Evolutionary conservation across 2,329 filamentous ascomycete species (phyloP).

Genomic region (Hypoxylon sp.): DNA sequence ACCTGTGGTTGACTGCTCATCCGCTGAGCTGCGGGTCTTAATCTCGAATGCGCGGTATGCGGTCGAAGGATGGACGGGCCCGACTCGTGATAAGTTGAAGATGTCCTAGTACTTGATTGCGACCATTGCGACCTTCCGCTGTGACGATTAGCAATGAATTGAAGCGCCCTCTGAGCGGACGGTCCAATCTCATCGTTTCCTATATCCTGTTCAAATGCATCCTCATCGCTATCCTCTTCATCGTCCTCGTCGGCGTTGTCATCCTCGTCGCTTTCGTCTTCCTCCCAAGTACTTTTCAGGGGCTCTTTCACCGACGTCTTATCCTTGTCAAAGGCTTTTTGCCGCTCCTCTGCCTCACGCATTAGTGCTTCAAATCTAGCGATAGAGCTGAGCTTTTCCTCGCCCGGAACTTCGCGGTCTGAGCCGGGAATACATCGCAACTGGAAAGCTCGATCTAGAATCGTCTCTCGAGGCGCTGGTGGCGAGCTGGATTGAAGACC

Average conservation of each 20-base stretch:
- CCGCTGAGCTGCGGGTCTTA: conserved; percentile 62
- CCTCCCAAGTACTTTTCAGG: conserved; percentile 66
- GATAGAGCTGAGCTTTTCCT: conserved; percentile 75
- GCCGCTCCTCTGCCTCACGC: conserved; percentile 70
- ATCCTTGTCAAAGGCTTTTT: conserved; percentile 59
- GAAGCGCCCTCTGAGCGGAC: conserved; percentile 64
- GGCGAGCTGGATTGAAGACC: conserved; percentile 65
- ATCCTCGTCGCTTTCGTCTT: conserved; percentile 63
- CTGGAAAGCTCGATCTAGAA: conserved; percentile 77
- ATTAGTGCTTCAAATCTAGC: conserved; percentile 77
- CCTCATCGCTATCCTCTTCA: conserved; percentile 58
- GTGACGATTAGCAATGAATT: conserved; percentile 65
- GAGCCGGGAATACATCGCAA: conserved; percentile 74
- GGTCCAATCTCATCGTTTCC: conserved; percentile 59
- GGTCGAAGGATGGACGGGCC: conserved; percentile 60
- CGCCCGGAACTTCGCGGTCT: conserved; percentile 66
- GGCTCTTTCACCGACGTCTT: conserved; percentile 55
- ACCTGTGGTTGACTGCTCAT: conserved; percentile 66
- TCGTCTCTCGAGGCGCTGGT: conserved; percentile 72
- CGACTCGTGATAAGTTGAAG: conserved; percentile 50
- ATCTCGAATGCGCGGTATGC: conserved; percentile 68
- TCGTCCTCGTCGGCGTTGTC: conserved; percentile 59
- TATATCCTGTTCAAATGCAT: conserved; percentile 54
- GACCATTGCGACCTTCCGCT: conserved; percentile 54
- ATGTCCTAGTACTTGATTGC: conserved; percentile 54